These are phyloP conservation scores for Trichopus zeylanicus DNA, from an alignment of 116 monocot genomes.

Conservation along the genomic window DNA sequence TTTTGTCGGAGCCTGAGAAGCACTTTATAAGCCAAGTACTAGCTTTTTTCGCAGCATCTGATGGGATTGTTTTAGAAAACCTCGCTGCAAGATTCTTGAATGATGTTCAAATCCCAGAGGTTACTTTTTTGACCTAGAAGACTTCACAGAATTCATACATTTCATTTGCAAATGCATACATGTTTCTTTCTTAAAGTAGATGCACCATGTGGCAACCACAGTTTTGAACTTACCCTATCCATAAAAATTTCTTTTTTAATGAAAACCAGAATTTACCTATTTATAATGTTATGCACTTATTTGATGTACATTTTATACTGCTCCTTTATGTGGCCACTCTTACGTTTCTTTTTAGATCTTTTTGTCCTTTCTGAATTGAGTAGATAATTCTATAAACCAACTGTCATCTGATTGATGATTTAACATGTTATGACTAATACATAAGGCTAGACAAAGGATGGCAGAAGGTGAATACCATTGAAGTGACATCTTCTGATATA, in stretches of 20 bases:
- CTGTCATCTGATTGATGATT: too few species aligned
- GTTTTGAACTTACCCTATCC: neutral
- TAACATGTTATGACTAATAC: too few species aligned
- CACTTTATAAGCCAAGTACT: conserved; percentile 30
- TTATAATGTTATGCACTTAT: too few species aligned
- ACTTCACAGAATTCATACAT: neutral
- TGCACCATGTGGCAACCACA: neutral
- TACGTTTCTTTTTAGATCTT: too few species aligned
- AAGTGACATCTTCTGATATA: too few species aligned
- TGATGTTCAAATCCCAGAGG: conserved; percentile 32
- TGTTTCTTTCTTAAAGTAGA: neutral
- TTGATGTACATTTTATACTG: too few species aligned
- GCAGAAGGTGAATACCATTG: too few species aligned
- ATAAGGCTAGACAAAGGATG: too few species aligned
- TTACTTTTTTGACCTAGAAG: neutral
- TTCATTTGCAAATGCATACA: neutral
- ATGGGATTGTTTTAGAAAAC: conserved; percentile 31
- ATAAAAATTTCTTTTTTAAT: neutral
- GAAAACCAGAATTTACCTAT: too few species aligned
- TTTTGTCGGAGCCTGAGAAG: conserved; percentile 16
- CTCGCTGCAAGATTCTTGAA: conserved; percentile 30
- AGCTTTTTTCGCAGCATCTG: conserved; percentile 34
- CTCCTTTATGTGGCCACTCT: too few species aligned
- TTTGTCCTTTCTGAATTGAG: too few species aligned
- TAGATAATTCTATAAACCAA: too few species aligned